Base-by-base conservation (phyloP, 331 rosid species). In the Acacia pycnantha region DNA sequence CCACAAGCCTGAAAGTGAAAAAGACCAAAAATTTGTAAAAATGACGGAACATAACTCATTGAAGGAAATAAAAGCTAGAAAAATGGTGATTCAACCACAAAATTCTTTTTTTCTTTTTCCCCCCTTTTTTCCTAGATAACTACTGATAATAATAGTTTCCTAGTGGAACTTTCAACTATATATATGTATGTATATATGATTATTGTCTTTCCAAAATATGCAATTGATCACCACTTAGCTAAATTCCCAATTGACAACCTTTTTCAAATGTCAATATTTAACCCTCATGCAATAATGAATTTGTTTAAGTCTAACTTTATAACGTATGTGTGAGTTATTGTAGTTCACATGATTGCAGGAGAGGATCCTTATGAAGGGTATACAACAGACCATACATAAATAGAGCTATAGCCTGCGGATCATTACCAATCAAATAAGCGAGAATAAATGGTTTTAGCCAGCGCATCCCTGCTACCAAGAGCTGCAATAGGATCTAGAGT, bases 401-500 rank as follows among this genome's bases (percentile, higher is more conserved):
- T 58, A 69, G 62, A 33, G 79, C 62, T 73, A 56, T 22, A 66
- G 70, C 41, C 11, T 29, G 70, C 3, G 40, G 43, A 73, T 37
- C 48, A 79, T 82, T 91, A 91, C 97, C 97, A 91, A 68, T 91
- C 97, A 90, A 91, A 91, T 79, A 91, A 86, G 73, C 97, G 89
- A 16, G 97, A 91, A 82, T 91, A 91, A 73, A 91, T n/a, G 22
- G 97, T 91, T 86, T 91, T 91, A 54, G 97, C 94, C 26, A 91
- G 83, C 66, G 92, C 97, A 87, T 91, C 97, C 79, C 92, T 87
- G 88, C 97, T 91, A 77, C 80, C 86, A 83, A 90, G 4, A 78
- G 97, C 97, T 87, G 92, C 89, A 75, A 87, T 86, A 74, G 97
- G 97, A 81, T 91, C 97, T 54, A 91, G 97, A 47, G 97, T 91